phyloP scores from a whole-genome alignment of 1,139 yeast genomes.

The Saccharomycopsis crataegensis region DNA sequence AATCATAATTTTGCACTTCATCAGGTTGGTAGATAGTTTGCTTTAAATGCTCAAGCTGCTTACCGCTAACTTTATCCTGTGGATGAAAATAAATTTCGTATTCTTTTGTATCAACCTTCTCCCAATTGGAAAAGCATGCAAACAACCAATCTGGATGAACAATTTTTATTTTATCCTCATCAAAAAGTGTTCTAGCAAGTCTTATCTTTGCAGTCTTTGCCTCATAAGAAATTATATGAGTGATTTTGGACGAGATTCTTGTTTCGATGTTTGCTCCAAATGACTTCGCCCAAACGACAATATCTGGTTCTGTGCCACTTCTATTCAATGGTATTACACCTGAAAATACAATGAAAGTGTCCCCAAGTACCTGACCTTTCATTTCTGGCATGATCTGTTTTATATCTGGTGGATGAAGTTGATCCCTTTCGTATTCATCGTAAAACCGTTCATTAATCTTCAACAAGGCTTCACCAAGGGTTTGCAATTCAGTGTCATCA shows the following conservation, averaged over 20 bases:
- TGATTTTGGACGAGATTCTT: constrained; percentile 66
- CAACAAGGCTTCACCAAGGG: constrained; percentile 55
- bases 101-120: constrained; percentile 53
- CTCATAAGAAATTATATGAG: constrained; percentile 80
- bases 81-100: constrained; percentile 42
- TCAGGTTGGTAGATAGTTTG: constrained; percentile 18
- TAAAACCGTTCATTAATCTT: constrained; percentile 66
- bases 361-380: constrained; percentile 61
- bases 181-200: constrained; percentile 54
- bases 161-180: constrained; percentile 55
- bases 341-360: constrained; percentile 68
- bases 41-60: constrained; percentile 25
- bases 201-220: constrained; percentile 76
- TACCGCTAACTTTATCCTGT: constrained; percentile 26
- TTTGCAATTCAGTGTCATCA: constrained; percentile 69
- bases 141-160: constrained; percentile 95
- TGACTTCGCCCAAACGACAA: constrained; percentile 85
- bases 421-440: constrained; percentile 28
- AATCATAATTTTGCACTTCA: constrained; percentile 29
- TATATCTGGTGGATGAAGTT: constrained; percentile 42
- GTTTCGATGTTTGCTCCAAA: constrained; percentile 85
- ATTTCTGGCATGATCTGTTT: constrained; percentile 63
- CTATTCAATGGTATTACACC: constrained; percentile 79
- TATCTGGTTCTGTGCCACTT: constrained; percentile 45
- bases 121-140: constrained; percentile 78